A percentile compares a stretch with the other conserved stretches of the same genome.
These are phyloP conservation scores for Epichloe elymi DNA, from an alignment of 2,329 filamentous ascomycete genomes.

Conservation along the genomic window DNA sequence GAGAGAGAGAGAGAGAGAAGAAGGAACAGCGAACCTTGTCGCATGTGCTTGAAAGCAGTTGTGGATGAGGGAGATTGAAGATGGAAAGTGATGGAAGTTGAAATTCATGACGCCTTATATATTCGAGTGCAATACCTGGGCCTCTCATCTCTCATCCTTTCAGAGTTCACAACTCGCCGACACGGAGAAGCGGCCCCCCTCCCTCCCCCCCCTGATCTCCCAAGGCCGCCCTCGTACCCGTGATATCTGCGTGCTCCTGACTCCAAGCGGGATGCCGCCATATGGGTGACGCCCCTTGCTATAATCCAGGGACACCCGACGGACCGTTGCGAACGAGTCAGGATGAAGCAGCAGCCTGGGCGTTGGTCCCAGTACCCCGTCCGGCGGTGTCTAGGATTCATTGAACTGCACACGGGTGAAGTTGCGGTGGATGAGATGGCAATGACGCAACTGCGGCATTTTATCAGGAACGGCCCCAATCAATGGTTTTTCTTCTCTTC, in stretches of 20 bases:
- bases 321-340: slow-evolving; percentile 1
- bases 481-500: neutral
- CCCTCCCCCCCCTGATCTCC: neutral
- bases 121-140: neutral
- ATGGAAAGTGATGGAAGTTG: neutral
- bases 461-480: slow-evolving; percentile 13
- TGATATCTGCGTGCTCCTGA: neutral
- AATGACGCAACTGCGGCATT: slow-evolving; percentile 19
- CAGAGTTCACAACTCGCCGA: neutral
- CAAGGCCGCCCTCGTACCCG: neutral
- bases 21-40: neutral
- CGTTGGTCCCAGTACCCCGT: neutral
- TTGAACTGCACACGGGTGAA: slow-evolving; percentile 10
- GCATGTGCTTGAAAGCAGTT: neutral
- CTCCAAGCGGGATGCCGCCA: neutral
- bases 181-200: neutral
- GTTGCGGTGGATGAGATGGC: slow-evolving; percentile 11
- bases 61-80: neutral
- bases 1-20: too few species aligned
- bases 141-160: neutral
- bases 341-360: neutral
- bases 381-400: slow-evolving; percentile 2
- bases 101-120: slow-evolving; percentile 2
- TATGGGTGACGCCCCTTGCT: neutral
- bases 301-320: neutral